These are phyloP conservation scores for Entrophospora sp. DNA, from an alignment of 192 early-diverging fungal genomes.

Conservation along the genomic window DNA sequence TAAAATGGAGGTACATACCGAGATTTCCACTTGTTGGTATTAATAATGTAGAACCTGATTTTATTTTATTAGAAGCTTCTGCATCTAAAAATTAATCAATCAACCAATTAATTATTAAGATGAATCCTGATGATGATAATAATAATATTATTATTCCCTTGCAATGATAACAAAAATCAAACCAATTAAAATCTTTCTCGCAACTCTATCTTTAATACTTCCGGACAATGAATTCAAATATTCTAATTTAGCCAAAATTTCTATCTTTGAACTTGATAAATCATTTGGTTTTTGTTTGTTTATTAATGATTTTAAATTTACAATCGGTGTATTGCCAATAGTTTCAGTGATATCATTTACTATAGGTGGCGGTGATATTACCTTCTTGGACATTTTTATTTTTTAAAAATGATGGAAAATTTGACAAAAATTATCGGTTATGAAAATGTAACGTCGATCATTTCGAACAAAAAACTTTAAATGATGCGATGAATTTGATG, in stretches of 20 bases:
- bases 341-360: conserved; percentile 8
- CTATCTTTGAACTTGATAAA: conserved; percentile 28
- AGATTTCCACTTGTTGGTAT: conserved; percentile 67
- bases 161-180: not conserved
- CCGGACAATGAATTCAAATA: conserved; percentile 59
- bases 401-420: no score
- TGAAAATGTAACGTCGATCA: no score
- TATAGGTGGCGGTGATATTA: conserved; percentile 3
- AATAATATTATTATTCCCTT: not conserved
- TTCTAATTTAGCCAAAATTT: conserved; percentile 66
- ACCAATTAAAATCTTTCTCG: conserved; percentile 41
- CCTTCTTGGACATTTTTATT: no score
- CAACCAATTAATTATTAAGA: not conserved
- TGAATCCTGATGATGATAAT: not conserved
- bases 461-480: no score
- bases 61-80: conserved; percentile 23
- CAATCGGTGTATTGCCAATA: conserved; percentile 58
- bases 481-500: no score
- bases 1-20: no score
- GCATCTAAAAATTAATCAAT: not conserved
- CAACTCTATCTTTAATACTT: conserved; percentile 69
- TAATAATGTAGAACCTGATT: conserved; percentile 39
- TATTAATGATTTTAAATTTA: conserved; percentile 28
- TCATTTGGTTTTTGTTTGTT: conserved; percentile 4
- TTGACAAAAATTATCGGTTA: no score